Conservation (phyloP, 208 protist genomes). For the Strigomonas galati region DNA sequence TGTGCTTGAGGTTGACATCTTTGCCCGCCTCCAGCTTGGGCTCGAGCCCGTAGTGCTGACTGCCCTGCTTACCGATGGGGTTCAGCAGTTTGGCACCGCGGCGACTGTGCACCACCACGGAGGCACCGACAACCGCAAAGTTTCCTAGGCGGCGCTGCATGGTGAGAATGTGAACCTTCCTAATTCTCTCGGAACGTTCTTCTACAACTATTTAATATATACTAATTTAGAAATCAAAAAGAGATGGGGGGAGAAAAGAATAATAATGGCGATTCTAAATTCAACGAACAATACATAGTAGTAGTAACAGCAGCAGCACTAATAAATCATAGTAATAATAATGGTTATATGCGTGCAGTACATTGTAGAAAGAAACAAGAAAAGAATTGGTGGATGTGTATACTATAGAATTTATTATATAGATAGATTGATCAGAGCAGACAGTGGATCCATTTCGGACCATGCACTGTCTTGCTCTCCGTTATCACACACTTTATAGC, state of each 20-base stretch:
- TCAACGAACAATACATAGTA: no score
- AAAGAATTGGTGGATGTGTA: not conserved
- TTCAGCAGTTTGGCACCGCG: slow-evolving; percentile 76
- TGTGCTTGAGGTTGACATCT: slow-evolving; percentile 87
- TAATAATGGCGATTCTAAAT: not conserved
- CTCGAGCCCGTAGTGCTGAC: slow-evolving; percentile 82
- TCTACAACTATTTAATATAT: not conserved
- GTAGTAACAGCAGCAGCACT: no score
- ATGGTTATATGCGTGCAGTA: no score
- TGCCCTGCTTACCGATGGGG: slow-evolving; percentile 79
- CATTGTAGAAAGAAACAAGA: not conserved
- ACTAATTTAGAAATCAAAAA: slow-evolving; percentile 6
- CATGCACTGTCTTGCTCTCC: no score
- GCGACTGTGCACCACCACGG: not conserved
- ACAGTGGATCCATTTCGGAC: no score
- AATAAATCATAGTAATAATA: slow-evolving; percentile 8
- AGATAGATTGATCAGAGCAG: no score
- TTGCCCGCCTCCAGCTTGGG: slow-evolving; percentile 86
- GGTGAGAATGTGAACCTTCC: not conserved
- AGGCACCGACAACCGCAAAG: not conserved
- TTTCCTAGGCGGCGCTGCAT: no score
- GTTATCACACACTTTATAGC: no score
- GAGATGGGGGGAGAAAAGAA: slow-evolving; percentile 13
- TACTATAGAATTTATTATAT: not conserved
- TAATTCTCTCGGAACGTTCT: no score